Base-by-base conservation (phyloP, 495 filamentous ascomycete species). In the Penicillium ucsense region DNA sequence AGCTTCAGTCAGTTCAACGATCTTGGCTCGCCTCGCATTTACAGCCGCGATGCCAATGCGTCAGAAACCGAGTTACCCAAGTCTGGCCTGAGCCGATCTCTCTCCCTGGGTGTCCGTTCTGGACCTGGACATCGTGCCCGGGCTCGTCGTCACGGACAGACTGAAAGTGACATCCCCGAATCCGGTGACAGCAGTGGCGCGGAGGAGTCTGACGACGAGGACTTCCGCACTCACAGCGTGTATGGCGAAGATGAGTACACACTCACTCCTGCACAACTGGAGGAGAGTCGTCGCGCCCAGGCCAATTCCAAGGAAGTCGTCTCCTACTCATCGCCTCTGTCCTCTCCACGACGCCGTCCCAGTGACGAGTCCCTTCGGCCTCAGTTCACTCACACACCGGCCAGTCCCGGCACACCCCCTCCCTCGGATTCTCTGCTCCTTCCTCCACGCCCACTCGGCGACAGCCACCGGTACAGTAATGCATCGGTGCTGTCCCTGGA, bases 401-500 rank as follows among this genome's bases (percentile, higher is more conserved):
- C 55, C n/a, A 51, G 47, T 31, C 57, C 57, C 8, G 71, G 49
- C 6, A 53, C 45, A 6, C 57, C 52, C 33, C 71, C 66, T 45
- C 64, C 61, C 43, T 31, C 63, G 35, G 71, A 67, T 45, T 66
- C 59, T 29, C 65, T 59, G 6, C 55, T 56, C 50, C 62, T 63
- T 45, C 63, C 55, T 43, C 61, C 59, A 28, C 59, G 47, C 4
- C 56, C 62, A 3, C 62, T 66, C 39, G 42, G 51, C 0, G 54
- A 63, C 30, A 51, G 55, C n/a, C 65, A 68, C 41, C 61, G 70
- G 27, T 58, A 65, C 43, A 73, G 70, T 48, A 63, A 56, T 35
- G 55, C 66, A 31, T 74, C 79, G 62, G 61, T 82, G 55, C 68
- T 73, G 20, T 73, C 70, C 0, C 71, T 75, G 37, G 71, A 75